A percentile compares a stretch with the other conserved stretches of the same genome.
Evolutionary conservation across 2,329 filamentous ascomycete genomes (phyloP).

Genomic region (Aureobasidium sp.): DNA sequence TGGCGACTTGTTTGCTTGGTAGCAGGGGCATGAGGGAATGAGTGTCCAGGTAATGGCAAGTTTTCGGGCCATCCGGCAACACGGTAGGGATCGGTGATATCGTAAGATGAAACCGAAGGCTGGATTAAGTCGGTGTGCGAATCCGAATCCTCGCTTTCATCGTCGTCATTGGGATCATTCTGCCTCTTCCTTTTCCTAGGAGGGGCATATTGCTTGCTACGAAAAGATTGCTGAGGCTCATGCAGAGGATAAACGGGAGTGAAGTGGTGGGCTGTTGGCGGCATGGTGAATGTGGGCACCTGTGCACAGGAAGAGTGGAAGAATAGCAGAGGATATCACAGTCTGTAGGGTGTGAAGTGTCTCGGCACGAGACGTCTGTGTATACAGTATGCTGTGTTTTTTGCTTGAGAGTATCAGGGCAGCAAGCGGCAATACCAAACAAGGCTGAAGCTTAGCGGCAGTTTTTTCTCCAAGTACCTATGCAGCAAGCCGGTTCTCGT

Average conservation of each 20-base stretch:
- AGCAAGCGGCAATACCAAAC: neutral
- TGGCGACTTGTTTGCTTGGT: slow-evolving; percentile 18
- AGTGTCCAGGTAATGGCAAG: slow-evolving; percentile 33
- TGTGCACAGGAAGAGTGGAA: neutral
- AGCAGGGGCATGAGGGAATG: slow-evolving; percentile 40
- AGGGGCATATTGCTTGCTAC: slow-evolving; percentile 15
- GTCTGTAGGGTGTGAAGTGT: neutral
- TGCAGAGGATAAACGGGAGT: slow-evolving; percentile 14
- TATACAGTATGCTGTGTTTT: neutral
- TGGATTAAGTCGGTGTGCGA: neutral
- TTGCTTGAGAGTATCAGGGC: neutral
- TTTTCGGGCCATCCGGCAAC: slow-evolving; percentile 37
- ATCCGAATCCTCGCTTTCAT: slow-evolving; percentile 26
- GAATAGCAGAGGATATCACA: neutral
- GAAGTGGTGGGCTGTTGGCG: slow-evolving; percentile 14
- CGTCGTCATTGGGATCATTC: slow-evolving; percentile 11
- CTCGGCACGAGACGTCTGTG: neutral
- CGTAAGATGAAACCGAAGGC: slow-evolving; percentile 19
- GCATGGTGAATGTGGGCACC: slow-evolving; percentile 3
- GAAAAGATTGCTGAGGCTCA: slow-evolving; percentile 13
- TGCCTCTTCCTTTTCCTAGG: slow-evolving; percentile 21
- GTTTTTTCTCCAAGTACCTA: neutral
- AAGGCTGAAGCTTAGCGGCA: slow-evolving; percentile 8
- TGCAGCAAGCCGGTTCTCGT: neutral
- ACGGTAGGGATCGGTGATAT: slow-evolving; percentile 29